phyloP scores from a whole-genome alignment of 306 rosid species.

The Luffa aegyptiaca region DNA sequence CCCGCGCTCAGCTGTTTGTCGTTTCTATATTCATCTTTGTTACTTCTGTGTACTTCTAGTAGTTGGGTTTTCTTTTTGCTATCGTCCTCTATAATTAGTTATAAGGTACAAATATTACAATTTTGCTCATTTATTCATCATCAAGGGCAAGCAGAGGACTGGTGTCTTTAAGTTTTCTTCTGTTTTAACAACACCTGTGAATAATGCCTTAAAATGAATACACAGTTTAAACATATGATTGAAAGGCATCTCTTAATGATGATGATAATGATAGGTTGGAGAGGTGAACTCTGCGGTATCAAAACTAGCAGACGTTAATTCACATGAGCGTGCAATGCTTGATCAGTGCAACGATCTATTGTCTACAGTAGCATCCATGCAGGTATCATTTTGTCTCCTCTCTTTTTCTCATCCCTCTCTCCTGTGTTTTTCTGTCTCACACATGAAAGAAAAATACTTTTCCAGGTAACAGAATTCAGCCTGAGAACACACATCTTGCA shows the following conservation, averaged over 20 bases:
- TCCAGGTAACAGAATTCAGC: conserved; percentile 77
- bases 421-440: not conserved
- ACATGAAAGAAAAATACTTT: not conserved
- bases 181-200: not conserved
- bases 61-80: not conserved
- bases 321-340: conserved; percentile 71
- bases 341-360: conserved; percentile 58
- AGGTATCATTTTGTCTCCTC: conserved; percentile 30
- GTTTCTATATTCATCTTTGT: not conserved
- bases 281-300: conserved; percentile 47
- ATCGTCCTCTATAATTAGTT: not conserved
- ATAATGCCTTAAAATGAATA: not conserved
- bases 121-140: not conserved
- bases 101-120: not conserved
- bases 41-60: not conserved
- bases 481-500: conserved; percentile 63
- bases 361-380: conserved; percentile 57
- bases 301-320: conserved; percentile 51
- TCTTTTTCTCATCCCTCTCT: not conserved
- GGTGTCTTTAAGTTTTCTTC: not conserved
- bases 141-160: not conserved
- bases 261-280: conserved; percentile 59
- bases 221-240: not conserved
- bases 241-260: conserved; percentile 7
- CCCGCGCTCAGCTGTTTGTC: not conserved